Base-by-base conservation (phyloP, 148 eudicot species). In the Dianthus caryophyllus region DNA sequence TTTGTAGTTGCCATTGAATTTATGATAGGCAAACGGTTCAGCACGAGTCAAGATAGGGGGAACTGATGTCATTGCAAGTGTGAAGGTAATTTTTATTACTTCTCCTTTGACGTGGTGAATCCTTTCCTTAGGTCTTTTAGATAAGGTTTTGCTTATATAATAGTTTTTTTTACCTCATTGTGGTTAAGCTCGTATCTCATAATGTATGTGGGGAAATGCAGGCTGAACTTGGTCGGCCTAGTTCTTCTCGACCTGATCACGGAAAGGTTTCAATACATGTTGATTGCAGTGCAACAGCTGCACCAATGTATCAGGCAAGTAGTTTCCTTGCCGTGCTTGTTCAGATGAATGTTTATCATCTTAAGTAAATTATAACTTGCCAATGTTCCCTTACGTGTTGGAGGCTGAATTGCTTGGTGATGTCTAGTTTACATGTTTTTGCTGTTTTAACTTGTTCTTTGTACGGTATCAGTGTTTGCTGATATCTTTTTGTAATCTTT, bases 241-340 rank as follows among this genome's bases (percentile, higher is more conserved):
- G 57, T 77, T 50, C 86, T 13, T 82, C 73, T 59, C 84, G 81
- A 61, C 96, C 95, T 0, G 55, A 18, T 57, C 31, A 86, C 75
- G 98, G 98, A 69, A 93, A 84, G 78, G 89, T 89, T 73, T 80
- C 71, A 15, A 85, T 93, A 64, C 64, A 76, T 72, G 85, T 93
- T 48, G 95, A 86, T 76, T 93, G 96, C 75, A 93, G 98, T 78
- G 87, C 98, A 10, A 87, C 91, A 3, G 95, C 98, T 10, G 81
- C 84, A 36, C 98, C 96, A 31, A 56, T 57, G n/a, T 51, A 88
- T 67, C 93, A 90, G 93, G 96, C 88, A 64, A 24, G 17, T 6
- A 59, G 71, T 67, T 43, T 61, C 15, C 41, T 38, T 57, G 15
- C 47, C 2, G 51, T 59, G 13, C 66, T 74, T 33, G 38, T 3